Conservation (phyloP, 495 filamentous ascomycete genomes). For the Podospora fimiseda region DNA sequence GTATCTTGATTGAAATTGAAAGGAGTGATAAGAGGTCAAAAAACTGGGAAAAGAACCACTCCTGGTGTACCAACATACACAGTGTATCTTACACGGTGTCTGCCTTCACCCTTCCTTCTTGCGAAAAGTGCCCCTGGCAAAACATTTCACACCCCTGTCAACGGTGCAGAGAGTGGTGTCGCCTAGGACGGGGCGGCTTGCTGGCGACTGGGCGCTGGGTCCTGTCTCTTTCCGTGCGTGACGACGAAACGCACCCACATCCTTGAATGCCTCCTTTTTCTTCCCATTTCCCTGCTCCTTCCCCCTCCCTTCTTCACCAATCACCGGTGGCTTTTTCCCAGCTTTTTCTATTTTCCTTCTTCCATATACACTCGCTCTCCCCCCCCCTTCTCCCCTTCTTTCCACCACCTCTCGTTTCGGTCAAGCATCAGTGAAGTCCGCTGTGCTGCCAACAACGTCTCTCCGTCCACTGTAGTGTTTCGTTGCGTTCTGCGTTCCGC, state of each 20-base stretch:
- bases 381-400: background rate
- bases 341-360: slow-evolving; percentile 10
- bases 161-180: background rate
- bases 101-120: background rate
- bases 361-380: background rate
- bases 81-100: background rate
- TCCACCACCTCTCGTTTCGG: slow-evolving; percentile 24
- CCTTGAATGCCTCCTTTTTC: slow-evolving; percentile 29
- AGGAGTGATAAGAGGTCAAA: too few species aligned
- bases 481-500: slow-evolving; percentile 7
- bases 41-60: too few species aligned
- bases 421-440: slow-evolving; percentile 10
- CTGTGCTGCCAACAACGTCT: slow-evolving; percentile 7
- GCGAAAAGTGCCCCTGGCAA: slow-evolving; percentile 5
- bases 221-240: slow-evolving; percentile 22
- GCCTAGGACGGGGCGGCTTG: background rate
- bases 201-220: slow-evolving; percentile 14
- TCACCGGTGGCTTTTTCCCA: slow-evolving; percentile 20
- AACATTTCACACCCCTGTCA: slow-evolving; percentile 6
- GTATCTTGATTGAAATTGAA: too few species aligned
- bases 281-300: slow-evolving; percentile 22
- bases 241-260: slow-evolving; percentile 23
- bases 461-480: background rate
- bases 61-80: too few species aligned
- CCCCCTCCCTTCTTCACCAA: slow-evolving; percentile 21